Evolutionary conservation across 75 land plant species (phyloP), one percentile per base, ranked within the genome.

Genomic region (Pseudotsuga menziesii): DNA sequence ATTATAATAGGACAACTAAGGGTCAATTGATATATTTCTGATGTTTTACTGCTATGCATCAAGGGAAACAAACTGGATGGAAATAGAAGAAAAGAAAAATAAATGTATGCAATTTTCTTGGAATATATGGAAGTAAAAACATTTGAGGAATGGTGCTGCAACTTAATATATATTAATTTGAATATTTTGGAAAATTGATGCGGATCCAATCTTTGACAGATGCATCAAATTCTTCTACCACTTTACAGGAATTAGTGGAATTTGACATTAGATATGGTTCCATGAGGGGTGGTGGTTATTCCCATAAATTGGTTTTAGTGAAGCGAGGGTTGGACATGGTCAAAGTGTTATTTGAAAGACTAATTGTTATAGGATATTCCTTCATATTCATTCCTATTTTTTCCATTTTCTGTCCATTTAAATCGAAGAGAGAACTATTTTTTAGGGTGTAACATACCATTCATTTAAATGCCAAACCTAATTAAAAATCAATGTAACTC

Each of bases 281-380:
- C 59, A 94, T 96, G 16, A 86, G 83, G 36, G 89, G 82, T 16
- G 98, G 98, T 1, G 93, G 97, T 58, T 92, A 93, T 76, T 81
- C 97, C 3, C 83, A 92, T 26, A 95, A 95, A 41, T 85, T 96
- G 17, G 82, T 96, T 56, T 80, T 91, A 72, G 98, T 96, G 73
- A 84, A 91, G 78, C 90, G 98, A 58, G 98, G 98, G 26, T 75
- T 96, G 63, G 94, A 96, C 76, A 93, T 96, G 97, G 97, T 96
- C 20, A 90, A 82, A 69, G 87, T 96, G 19, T 83, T 96, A 9
- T 96, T 96, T 67, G 88, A 93, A 78, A 83, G 88, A 61, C 88
- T 96, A 75, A 58, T 94, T 5, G 80, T 56, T 64, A 35, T 89
- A 57, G 86, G 88, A 97, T 96, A 91, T 76, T 92, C 76, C 32